Evolutionary conservation across 208 protist species (phyloP).

Genomic region (Tetramitus jugosus): DNA sequence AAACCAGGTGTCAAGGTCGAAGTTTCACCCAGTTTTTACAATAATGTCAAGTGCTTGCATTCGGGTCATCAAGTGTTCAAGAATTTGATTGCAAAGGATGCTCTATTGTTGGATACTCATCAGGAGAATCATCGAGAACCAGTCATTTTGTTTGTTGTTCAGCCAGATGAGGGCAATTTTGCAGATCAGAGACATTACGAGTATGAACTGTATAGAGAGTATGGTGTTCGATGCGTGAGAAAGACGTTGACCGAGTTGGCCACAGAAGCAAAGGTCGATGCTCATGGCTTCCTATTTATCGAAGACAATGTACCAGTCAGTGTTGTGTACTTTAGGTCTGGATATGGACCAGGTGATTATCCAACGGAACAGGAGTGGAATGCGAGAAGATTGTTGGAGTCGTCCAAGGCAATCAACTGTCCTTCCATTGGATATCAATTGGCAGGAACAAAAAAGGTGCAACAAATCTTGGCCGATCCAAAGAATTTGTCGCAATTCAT

Average conservation of each 20-base stretch:
- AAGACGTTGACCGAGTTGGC: conserved; percentile 64
- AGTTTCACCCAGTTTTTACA: background rate
- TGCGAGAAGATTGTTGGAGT: conserved; percentile 59
- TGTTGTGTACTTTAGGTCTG: conserved; percentile 80
- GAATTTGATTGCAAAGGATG: background rate
- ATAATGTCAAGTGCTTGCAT: conserved; percentile 34
- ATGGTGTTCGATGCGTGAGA: conserved; percentile 63
- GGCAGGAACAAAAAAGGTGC: conserved; percentile 85
- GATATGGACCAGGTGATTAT: conserved; percentile 81
- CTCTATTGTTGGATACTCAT: conserved; percentile 25
- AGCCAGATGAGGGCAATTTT: conserved; percentile 78
- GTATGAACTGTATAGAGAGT: conserved; percentile 55
- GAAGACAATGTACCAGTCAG: conserved; percentile 47
- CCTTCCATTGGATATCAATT: conserved; percentile 85
- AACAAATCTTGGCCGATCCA: conserved; percentile 73
- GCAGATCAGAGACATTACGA: conserved; percentile 77
- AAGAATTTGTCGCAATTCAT: conserved; percentile 38
- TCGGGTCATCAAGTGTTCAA: conserved; percentile 13
- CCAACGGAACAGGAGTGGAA: conserved; percentile 59
- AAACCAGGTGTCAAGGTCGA: background rate
- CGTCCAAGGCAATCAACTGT: conserved; percentile 77
- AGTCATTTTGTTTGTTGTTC: conserved; percentile 79
- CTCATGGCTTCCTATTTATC: background rate
- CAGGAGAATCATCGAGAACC: conserved; percentile 21
- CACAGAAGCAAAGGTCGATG: conserved; percentile 38